These are phyloP conservation scores for Kandelia obovata DNA, from an alignment of 345 rosid species.

Conservation along the genomic window DNA sequence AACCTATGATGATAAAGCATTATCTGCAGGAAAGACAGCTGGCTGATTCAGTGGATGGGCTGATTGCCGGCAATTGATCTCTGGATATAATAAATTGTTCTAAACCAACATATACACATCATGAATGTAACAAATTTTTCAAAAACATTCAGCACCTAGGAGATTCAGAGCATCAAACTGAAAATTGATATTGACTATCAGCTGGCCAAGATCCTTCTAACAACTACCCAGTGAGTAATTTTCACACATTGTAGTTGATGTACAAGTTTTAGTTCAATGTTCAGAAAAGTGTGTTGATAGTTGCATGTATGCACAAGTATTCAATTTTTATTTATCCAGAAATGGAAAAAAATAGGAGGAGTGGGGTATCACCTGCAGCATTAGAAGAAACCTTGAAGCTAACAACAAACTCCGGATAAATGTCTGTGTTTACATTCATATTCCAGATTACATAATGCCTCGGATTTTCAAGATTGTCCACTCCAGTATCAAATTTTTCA, in stretches of 20 bases:
- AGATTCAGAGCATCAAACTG: slow-evolving; percentile 21
- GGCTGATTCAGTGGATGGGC: slow-evolving; percentile 46
- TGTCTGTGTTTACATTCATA: slow-evolving; percentile 78
- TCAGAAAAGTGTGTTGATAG: background rate
- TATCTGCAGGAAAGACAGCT: slow-evolving; percentile 30
- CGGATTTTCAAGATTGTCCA: slow-evolving; percentile 68
- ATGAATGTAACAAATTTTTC: slow-evolving; percentile 19
- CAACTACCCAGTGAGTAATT: slow-evolving; percentile 14
- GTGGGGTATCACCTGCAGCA: slow-evolving; percentile 65
- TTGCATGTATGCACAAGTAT: background rate
- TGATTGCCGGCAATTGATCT: slow-evolving; percentile 35
- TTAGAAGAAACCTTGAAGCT: slow-evolving; percentile 70
- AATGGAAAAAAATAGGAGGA: slow-evolving; percentile 13
- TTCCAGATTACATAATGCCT: slow-evolving; percentile 64
- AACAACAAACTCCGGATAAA: slow-evolving; percentile 81
- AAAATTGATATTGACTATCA: slow-evolving; percentile 10
- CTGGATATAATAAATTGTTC: slow-evolving; percentile 19
- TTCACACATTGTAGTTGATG: background rate
- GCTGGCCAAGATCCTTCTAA: slow-evolving; percentile 17
- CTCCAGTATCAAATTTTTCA: slow-evolving; percentile 73
- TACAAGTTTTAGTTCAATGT: slow-evolving; percentile 8
- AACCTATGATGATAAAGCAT: slow-evolving; percentile 14
- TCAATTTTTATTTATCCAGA: background rate
- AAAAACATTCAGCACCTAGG: slow-evolving; percentile 25
- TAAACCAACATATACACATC: slow-evolving; percentile 33